Percentiles rank a stretch among this genome's conserved stretches.
Conservation (phyloP, 2,329 filamentous ascomycete genomes). For the Dactylonectria estremocensis region DNA sequence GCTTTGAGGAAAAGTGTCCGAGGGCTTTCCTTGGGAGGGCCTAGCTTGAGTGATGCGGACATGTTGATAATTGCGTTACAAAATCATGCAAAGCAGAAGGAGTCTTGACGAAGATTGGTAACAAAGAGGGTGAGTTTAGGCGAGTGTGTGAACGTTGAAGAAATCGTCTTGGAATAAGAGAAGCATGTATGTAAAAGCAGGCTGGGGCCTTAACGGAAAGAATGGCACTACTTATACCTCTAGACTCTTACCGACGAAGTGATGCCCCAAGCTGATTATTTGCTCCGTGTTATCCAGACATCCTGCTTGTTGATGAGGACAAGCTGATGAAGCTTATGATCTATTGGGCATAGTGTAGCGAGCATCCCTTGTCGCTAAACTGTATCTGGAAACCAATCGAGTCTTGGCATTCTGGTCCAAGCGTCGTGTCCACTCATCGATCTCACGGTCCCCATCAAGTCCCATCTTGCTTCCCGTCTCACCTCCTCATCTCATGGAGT, state of each 20-base stretch:
- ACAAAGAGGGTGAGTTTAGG: too few relatives aligned
- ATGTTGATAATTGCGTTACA: not conserved
- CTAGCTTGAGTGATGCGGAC: slow-evolving; percentile 10
- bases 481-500: not conserved
- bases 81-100: not conserved
- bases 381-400: slow-evolving; percentile 13
- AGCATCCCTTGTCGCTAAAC: not conserved
- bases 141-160: not conserved
- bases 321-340: not conserved
- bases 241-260: not conserved
- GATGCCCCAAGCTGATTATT: not conserved
- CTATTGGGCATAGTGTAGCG: not conserved
- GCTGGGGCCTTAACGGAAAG: too few relatives aligned
- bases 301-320: not conserved
- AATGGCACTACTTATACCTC: not conserved
- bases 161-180: not conserved
- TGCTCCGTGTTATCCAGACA: not conserved
- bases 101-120: too few relatives aligned
- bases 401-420: slow-evolving; percentile 26
- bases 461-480: not conserved
- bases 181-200: not conserved
- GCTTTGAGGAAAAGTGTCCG: slow-evolving; percentile 15
- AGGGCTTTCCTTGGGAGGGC: slow-evolving; percentile 19
- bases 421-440: not conserved
- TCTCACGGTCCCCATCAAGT: too few relatives aligned